These are phyloP conservation scores for Saccharomycopsis sp. DNA, from an alignment of 805 yeast genomes.

Conservation along the genomic window DNA sequence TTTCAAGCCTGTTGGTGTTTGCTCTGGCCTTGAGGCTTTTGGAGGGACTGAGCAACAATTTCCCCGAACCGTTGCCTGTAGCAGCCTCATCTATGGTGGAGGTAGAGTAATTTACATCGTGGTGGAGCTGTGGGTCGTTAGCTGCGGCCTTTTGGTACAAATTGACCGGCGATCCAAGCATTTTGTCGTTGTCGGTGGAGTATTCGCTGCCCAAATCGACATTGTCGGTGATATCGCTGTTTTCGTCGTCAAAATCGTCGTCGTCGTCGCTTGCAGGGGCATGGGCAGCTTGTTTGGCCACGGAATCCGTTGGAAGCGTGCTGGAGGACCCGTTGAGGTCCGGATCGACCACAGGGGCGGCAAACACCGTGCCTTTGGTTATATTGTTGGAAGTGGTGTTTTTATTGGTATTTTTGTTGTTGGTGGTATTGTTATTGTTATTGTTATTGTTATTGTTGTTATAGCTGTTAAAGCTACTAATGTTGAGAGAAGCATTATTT, in stretches of 20 bases:
- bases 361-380: not conserved
- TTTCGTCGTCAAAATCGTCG: not conserved
- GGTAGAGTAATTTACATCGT: not conserved
- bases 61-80: not conserved
- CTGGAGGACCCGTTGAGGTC: not conserved
- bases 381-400: no score
- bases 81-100: not conserved
- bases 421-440: not conserved
- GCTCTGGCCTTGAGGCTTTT: slow-evolving; percentile 11
- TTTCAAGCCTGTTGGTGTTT: slow-evolving; percentile 2
- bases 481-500: no score
- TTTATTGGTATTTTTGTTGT: no score
- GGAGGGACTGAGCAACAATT: slow-evolving; percentile 14
- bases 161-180: slow-evolving; percentile 15
- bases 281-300: not conserved
- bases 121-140: not conserved
- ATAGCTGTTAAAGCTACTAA: no score
- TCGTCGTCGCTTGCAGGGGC: not conserved
- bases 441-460: not conserved
- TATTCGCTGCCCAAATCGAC: slow-evolving; percentile 3
- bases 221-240: slow-evolving; percentile 8
- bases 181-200: not conserved
- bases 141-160: slow-evolving; percentile 1
- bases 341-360: not conserved
- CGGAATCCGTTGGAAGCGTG: not conserved